phyloP scores from a whole-genome alignment of 306 rosid genomes.

The Sphenostylis stenocarpa region DNA sequence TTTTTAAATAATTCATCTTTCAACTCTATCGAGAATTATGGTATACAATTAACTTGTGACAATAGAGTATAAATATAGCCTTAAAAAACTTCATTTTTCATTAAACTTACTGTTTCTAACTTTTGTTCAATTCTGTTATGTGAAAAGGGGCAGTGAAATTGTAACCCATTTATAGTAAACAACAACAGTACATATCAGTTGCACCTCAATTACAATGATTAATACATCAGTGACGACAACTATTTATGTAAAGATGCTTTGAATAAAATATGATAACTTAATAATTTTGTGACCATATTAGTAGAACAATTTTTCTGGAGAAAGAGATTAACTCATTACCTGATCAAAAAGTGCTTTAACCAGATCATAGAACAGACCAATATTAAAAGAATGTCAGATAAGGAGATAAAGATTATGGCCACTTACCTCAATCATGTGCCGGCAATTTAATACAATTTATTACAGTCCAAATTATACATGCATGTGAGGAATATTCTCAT shows the following conservation, averaged over 20 bases:
- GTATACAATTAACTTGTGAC: background rate
- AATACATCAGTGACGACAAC: background rate
- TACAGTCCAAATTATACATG: constrained; percentile 13
- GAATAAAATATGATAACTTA: background rate
- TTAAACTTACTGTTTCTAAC: background rate
- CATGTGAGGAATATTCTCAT: constrained; percentile 35
- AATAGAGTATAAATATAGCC: background rate
- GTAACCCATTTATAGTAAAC: background rate
- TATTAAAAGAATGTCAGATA: constrained; percentile 18
- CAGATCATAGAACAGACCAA: constrained; percentile 4
- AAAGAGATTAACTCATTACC: background rate
- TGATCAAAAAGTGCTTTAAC: background rate
- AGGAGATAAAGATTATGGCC: constrained; percentile 18
- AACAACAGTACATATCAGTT: background rate
- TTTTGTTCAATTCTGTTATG: background rate
- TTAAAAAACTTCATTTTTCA: background rate
- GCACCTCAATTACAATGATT: background rate
- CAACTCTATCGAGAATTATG: background rate
- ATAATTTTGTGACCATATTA: background rate
- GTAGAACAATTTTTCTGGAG: background rate
- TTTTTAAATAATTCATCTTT: background rate
- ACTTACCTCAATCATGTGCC: constrained; percentile 15
- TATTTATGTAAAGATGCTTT: background rate
- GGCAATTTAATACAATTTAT: constrained; percentile 17
- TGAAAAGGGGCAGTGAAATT: background rate